Conservation (phyloP, 768 basidiomycete genomes). For the Galerina sulciceps region DNA sequence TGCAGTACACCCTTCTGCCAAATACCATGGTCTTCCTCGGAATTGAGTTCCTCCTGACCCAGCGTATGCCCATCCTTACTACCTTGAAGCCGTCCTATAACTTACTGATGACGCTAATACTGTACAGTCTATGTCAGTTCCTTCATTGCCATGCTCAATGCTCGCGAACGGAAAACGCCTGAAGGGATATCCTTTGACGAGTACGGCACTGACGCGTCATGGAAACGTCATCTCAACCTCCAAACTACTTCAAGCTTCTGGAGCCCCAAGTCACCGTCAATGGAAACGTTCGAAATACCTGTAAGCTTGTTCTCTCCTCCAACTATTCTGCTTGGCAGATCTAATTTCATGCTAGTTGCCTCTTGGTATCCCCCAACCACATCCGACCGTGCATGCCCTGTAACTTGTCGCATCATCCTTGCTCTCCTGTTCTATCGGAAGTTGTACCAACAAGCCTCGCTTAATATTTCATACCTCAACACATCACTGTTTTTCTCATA, state of each 20-base stretch:
- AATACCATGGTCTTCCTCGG: conserved; percentile 47
- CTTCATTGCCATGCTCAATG: conserved; percentile 49
- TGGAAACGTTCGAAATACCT: background rate
- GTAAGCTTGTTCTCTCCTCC: background rate
- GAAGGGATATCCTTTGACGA: background rate
- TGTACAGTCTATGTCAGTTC: conserved; percentile 51
- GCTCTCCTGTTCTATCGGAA: background rate
- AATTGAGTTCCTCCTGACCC: conserved; percentile 46
- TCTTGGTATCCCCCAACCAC: background rate
- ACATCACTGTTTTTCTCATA: no score
- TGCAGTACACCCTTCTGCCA: conserved; percentile 46
- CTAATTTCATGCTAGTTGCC: background rate
- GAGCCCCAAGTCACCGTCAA: conserved; percentile 18
- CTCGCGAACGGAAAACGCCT: conserved; percentile 32
- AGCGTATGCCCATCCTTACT: conserved; percentile 33
- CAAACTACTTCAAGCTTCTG: conserved; percentile 27
- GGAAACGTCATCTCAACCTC: conserved; percentile 7
- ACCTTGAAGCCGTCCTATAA: background rate
- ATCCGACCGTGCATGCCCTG: background rate
- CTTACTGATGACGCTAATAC: background rate
- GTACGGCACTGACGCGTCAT: conserved; percentile 7
- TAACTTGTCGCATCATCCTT: background rate
- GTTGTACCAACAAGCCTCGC: no score
- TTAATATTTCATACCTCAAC: no score
- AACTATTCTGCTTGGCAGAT: background rate